These are phyloP conservation scores for Tubosaeta brunneosetosa DNA, from an alignment of 768 basidiomycete species.

Conservation along the genomic window DNA sequence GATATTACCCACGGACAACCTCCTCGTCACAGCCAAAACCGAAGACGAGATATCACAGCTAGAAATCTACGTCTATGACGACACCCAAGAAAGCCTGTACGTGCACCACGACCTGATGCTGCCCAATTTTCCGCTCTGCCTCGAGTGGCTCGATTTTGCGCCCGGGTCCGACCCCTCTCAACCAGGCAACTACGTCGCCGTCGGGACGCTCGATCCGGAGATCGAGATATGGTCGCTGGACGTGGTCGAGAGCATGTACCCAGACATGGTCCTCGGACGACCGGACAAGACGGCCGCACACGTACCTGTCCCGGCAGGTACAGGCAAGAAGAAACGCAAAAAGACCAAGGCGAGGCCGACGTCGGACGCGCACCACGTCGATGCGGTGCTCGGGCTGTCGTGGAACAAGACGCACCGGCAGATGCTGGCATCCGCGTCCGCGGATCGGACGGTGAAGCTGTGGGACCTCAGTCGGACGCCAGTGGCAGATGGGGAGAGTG, in stretches of 20 bases:
- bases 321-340: constrained; percentile 95
- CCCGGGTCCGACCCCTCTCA: constrained; percentile 45
- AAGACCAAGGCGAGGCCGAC: constrained; percentile 65
- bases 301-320: constrained; percentile 74
- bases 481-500: constrained; percentile 40
- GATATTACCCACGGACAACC: constrained; percentile 84
- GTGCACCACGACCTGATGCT: constrained; percentile 98
- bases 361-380: constrained; percentile 77
- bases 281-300: constrained; percentile 80
- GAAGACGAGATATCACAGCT: constrained; percentile 95
- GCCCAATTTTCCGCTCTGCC: constrained; percentile 94
- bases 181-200: constrained; percentile 89
- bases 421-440: constrained; percentile 85
- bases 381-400: constrained; percentile 86
- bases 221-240: constrained; percentile 99
- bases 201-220: constrained; percentile 95
- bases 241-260: constrained; percentile 90
- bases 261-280: constrained; percentile 84
- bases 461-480: constrained; percentile 88
- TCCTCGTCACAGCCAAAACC: constrained; percentile 89
- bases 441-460: constrained; percentile 93
- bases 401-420: constrained; percentile 93
- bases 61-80: constrained; percentile 77
- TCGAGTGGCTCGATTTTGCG: constrained; percentile 98
- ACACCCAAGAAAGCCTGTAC: constrained; percentile 85